phyloP scores from a whole-genome alignment of 352 stramenopile species.

The Phytophthora idaei region DNA sequence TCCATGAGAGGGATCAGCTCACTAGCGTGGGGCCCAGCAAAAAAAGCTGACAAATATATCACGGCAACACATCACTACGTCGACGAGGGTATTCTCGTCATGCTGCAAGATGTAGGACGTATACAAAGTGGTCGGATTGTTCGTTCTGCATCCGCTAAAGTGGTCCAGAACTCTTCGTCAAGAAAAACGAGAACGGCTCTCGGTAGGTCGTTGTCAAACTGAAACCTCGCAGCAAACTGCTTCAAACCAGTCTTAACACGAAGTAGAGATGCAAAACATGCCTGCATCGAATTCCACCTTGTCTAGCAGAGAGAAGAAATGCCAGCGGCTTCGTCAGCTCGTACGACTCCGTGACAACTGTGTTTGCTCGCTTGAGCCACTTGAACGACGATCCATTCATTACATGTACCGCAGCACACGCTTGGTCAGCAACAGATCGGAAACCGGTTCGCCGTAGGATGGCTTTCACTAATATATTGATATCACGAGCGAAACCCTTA shows the following conservation, averaged over 20 bases:
- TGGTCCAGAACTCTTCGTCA: slow-evolving; percentile 3
- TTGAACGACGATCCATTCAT: slow-evolving; percentile 25
- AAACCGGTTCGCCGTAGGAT: slow-evolving; percentile 4
- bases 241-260: slow-evolving; percentile 10
- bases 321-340: slow-evolving; percentile 3
- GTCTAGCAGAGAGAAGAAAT: slow-evolving; percentile 22
- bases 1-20: slow-evolving; percentile 6
- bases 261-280: slow-evolving; percentile 24
- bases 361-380: slow-evolving; percentile 4
- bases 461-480: slow-evolving; percentile 16
- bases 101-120: slow-evolving; percentile 9
- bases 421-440: slow-evolving; percentile 5
- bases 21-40: not conserved
- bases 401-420: slow-evolving; percentile 6
- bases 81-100: slow-evolving; percentile 7
- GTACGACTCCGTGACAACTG: slow-evolving; percentile 8
- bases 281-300: slow-evolving; percentile 31
- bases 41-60: slow-evolving; percentile 14
- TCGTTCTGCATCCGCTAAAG: slow-evolving; percentile 10
- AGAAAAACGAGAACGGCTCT: not conserved
- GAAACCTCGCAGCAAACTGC: not conserved
- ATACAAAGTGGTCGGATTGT: slow-evolving; percentile 6
- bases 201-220: not conserved
- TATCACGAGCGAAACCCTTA: slow-evolving; percentile 15
- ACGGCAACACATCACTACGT: slow-evolving; percentile 7